Base-by-base conservation (phyloP, 1,139 yeast genomes). In the Taphrina populina region DNA sequence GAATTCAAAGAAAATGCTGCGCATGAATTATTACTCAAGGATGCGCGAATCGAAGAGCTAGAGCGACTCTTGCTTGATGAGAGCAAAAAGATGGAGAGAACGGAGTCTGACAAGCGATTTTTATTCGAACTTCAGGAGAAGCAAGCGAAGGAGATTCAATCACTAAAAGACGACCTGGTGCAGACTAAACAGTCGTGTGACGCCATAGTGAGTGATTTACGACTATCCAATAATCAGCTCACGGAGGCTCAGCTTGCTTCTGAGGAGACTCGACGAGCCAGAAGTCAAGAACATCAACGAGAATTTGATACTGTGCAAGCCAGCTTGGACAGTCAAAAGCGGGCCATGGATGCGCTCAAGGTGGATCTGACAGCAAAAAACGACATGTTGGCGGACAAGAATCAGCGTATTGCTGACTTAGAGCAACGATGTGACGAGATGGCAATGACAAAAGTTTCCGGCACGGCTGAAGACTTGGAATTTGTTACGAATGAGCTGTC, bases 401-500 rank as follows among this genome's bases (percentile, higher is more conserved):
- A 62, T 20, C 54, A 52, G 11, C 29, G 41, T 13, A 46, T 58
- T 32, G 30, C 29, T 20, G 72, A 60, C 65, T 75, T 60, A 63
- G 70, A 56, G 65, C 72, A 24, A 61, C 73, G 52, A 65, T 74
- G 60, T 69, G 73, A 63, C 69, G 69, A 59, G 72, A 70, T 59
- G 67, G 68, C 21, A 58, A 69, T 19, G 61, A 71, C 32, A 61
- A 64, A 8, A 59, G 66, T 52, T 63, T 69, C 58, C 69, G 43
- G 35, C 29, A 30, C 24, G 3, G 69, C 61, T 73, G 75, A 61
- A 62, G 65, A 37, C 59, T 69, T 44, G 46, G 76, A 23, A 23
- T 65, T 68, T 21, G 66, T 83, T 26, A 78, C 80, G 62, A 71
- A 73, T 37, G 80, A 83, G 62, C 74, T 85, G 32, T 73, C 78